Evolutionary conservation across 345 rosid species (phyloP).

Genomic region (Camelina hispida): DNA sequence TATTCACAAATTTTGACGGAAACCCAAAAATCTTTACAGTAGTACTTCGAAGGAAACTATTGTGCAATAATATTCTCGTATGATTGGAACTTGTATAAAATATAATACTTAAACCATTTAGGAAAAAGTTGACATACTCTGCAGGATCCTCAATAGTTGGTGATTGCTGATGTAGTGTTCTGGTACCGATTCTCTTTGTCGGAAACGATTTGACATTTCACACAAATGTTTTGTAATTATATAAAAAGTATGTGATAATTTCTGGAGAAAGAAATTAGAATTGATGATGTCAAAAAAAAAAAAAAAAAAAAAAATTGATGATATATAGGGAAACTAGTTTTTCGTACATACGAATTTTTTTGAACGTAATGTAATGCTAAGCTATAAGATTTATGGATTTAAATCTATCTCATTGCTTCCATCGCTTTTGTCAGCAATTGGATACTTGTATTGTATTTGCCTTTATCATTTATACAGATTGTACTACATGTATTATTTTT

Average conservation of each 20-base stretch:
- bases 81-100: slow-evolving; percentile 20
- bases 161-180: slow-evolving; percentile 32
- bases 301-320: background rate
- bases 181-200: slow-evolving; percentile 35
- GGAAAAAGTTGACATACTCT: slow-evolving; percentile 7
- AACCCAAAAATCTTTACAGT: background rate
- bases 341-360: background rate
- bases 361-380: background rate
- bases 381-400: background rate
- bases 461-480: too few species aligned
- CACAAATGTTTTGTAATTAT: slow-evolving; percentile 8
- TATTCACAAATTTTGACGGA: background rate
- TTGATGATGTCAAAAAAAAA: background rate
- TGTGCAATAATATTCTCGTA: slow-evolving; percentile 16
- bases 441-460: background rate
- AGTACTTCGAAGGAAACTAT: slow-evolving; percentile 1
- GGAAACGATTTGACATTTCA: slow-evolving; percentile 29
- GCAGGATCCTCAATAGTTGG: slow-evolving; percentile 26
- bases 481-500: too few species aligned
- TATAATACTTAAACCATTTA: background rate
- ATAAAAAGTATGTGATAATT: background rate
- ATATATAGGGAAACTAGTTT: background rate
- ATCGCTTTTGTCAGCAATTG: background rate
- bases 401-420: background rate
- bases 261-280: background rate